Conservation (phyloP, 768 basidiomycete genomes). For the Dioszegia crocea region DNA sequence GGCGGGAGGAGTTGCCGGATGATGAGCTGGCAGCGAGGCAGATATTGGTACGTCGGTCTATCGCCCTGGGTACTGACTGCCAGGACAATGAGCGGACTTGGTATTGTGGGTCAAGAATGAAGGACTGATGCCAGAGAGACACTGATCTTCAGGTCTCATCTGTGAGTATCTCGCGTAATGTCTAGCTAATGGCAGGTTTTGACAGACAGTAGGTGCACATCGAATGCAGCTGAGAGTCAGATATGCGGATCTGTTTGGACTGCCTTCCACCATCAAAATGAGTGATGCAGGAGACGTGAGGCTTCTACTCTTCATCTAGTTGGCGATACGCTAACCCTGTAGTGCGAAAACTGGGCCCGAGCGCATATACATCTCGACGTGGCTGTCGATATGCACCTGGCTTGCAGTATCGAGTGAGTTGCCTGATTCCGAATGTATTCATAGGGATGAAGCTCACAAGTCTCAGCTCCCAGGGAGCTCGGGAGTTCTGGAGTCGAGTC, state of each 20-base stretch:
- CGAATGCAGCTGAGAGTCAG: neutral
- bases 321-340: neutral
- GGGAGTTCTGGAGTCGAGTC: neutral
- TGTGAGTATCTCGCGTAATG: neutral
- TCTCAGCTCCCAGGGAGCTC: neutral
- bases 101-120: constrained; percentile 7
- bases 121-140: neutral
- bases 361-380: constrained; percentile 12
- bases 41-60: neutral
- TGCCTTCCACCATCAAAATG: constrained; percentile 11
- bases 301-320: neutral
- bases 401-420: constrained; percentile 15
- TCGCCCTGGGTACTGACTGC: neutral
- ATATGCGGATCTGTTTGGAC: constrained; percentile 12
- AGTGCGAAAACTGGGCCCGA: constrained; percentile 13
- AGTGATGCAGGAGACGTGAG: constrained; percentile 1
- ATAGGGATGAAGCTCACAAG: neutral
- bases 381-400: constrained; percentile 13
- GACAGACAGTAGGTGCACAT: constrained; percentile 2
- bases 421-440: neutral
- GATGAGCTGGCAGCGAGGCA: constrained; percentile 8
- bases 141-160: constrained; percentile 1
- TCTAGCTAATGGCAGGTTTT: constrained; percentile 6
- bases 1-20: neutral
- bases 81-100: constrained; percentile 15